Percentiles rank a stretch among this genome's conserved stretches.
Conservation (phyloP, 2,329 filamentous ascomycete genomes). For the Neonectria punicea region DNA sequence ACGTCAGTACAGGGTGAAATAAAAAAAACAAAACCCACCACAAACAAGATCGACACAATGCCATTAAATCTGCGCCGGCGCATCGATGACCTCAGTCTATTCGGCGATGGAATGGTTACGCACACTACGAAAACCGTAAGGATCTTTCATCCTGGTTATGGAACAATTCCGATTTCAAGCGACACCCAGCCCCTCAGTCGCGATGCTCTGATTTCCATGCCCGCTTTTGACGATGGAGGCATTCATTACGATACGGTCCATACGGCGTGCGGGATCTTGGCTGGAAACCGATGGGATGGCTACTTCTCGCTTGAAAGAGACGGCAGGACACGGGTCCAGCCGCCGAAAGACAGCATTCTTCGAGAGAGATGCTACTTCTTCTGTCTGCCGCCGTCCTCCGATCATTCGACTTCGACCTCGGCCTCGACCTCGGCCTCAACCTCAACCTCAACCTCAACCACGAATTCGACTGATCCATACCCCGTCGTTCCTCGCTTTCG, state of each 20-base stretch:
- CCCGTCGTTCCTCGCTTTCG: neutral
- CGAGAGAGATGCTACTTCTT: slow-evolving; percentile 5
- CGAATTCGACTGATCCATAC: neutral
- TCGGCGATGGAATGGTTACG: neutral
- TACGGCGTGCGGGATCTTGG: slow-evolving; percentile 6
- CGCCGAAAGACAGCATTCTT: slow-evolving; percentile 3
- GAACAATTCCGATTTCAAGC: neutral
- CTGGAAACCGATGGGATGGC: slow-evolving; percentile 14
- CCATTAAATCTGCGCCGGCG: slow-evolving; percentile 4
- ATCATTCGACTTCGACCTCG: neutral
- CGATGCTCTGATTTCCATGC: slow-evolving; percentile 6
- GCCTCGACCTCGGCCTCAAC: neutral
- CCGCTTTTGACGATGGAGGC: slow-evolving; percentile 10
- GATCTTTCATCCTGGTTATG: slow-evolving; percentile 15
- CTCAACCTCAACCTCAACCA: neutral
- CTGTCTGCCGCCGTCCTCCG: neutral
- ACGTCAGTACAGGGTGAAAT: neutral
- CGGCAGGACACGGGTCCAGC: neutral
- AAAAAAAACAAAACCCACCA: slow-evolving; percentile 3
- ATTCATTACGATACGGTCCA: slow-evolving; percentile 11
- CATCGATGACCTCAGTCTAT: slow-evolving; percentile 1
- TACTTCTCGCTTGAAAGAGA: slow-evolving; percentile 13
- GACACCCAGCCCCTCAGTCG: neutral
- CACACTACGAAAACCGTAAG: neutral
- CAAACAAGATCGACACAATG: slow-evolving; percentile 1